These are phyloP conservation scores for Vinca minor DNA, from an alignment of 257 asterid genomes.

Conservation along the genomic window DNA sequence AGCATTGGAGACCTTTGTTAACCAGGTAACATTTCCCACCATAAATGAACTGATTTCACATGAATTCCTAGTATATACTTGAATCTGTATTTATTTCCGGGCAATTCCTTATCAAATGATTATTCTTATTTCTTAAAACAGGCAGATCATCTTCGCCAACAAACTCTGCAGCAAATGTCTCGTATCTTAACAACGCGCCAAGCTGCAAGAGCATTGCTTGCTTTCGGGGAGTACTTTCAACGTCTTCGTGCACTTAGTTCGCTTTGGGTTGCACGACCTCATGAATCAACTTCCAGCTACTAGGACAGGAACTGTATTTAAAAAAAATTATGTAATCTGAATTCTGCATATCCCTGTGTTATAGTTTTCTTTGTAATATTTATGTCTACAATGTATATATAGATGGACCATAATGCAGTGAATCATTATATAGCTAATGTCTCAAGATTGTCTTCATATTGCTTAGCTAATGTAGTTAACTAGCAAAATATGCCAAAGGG, in stretches of 20 bases:
- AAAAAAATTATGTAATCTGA: slow-evolving; percentile 3
- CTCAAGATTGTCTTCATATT: not conserved
- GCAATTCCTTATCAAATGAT: not conserved
- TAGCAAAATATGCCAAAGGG: not conserved
- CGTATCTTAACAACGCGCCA: slow-evolving; percentile 63
- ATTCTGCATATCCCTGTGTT: slow-evolving; percentile 10
- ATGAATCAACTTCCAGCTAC: slow-evolving; percentile 18
- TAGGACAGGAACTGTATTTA: slow-evolving; percentile 2
- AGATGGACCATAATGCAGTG: not conserved
- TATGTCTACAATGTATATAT: slow-evolving; percentile 1
- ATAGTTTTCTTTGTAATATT: not conserved
- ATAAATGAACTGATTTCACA: not conserved
- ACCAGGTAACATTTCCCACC: slow-evolving; percentile 45
- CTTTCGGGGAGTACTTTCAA: slow-evolving; percentile 78
- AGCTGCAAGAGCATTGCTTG: slow-evolving; percentile 73
- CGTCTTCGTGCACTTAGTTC: slow-evolving; percentile 76
- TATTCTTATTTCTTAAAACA: slow-evolving; percentile 22
- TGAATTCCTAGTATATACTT: not conserved
- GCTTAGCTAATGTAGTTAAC: not conserved
- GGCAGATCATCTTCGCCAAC: slow-evolving; percentile 94
- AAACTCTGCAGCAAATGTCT: slow-evolving; percentile 76
- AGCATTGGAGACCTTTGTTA: slow-evolving; percentile 57
- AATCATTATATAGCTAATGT: not conserved
- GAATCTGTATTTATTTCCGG: not conserved
- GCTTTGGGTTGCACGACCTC: slow-evolving; percentile 72